A percentile compares a stretch with the other conserved stretches of the same genome.
Evolutionary conservation across 2,329 filamentous ascomycete species (phyloP).

Genomic region (Nectriaceae sp.): DNA sequence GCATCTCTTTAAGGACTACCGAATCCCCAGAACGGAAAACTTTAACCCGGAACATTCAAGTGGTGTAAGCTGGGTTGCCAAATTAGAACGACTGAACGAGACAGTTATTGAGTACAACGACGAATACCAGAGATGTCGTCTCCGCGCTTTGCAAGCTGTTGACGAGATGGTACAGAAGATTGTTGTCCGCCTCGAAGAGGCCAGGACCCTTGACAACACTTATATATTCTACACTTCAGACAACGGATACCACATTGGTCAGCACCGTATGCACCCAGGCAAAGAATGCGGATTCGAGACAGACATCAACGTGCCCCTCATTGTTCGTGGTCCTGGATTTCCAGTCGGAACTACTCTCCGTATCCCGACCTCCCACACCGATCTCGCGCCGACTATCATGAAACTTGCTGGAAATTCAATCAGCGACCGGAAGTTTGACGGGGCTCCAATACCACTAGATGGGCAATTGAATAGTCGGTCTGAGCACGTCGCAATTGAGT

Average conservation of each 20-base stretch:
- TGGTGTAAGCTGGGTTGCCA: constrained; percentile 45
- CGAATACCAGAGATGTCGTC: constrained; percentile 40
- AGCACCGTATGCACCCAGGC: constrained; percentile 53
- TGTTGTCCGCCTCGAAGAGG: constrained; percentile 32
- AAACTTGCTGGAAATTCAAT: constrained; percentile 33
- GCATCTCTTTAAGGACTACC: constrained; percentile 58
- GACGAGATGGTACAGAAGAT: constrained; percentile 46
- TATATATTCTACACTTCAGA: constrained; percentile 56
- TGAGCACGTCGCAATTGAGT: constrained; percentile 55
- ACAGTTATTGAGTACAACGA: constrained; percentile 36
- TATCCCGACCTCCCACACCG: constrained; percentile 45
- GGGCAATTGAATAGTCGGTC: constrained; percentile 27
- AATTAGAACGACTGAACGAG: constrained; percentile 34
- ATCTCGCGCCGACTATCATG: constrained; percentile 56
- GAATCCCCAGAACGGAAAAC: constrained; percentile 60
- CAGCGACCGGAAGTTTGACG: constrained; percentile 50
- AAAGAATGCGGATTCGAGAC: constrained; percentile 54
- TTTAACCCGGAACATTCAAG: constrained; percentile 59
- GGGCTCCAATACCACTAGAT: constrained; percentile 43
- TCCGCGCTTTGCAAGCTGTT: constrained; percentile 45
- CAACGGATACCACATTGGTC: constrained; percentile 56
- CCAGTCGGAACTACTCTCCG: constrained; percentile 37
- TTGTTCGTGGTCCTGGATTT: constrained; percentile 52
- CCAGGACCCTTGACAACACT: constrained; percentile 39
- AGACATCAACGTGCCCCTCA: constrained; percentile 53